Conservation (phyloP, 805 yeast species). For the Ogataea chonburiensis region DNA sequence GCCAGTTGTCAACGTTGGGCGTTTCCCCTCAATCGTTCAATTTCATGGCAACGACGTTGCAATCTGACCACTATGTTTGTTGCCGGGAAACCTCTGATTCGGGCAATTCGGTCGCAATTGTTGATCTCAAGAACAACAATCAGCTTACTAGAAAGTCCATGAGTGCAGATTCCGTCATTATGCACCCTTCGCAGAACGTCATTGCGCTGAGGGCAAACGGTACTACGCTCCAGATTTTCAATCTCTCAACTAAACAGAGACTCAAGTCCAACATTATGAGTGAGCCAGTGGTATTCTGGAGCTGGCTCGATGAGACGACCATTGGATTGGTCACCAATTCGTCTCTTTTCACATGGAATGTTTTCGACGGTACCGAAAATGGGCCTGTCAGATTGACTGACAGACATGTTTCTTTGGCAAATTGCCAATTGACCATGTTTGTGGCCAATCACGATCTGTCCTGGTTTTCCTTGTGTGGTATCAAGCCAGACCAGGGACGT, state of each 20-base stretch:
- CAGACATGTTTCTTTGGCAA: constrained; percentile 75
- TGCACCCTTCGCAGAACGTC: constrained; percentile 88
- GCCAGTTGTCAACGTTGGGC: constrained; percentile 83
- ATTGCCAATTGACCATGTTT: constrained; percentile 87
- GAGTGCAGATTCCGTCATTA: constrained; percentile 96
- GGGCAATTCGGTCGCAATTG: constrained; percentile 90
- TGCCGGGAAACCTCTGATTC: constrained; percentile 61
- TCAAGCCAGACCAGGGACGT: constrained; percentile 89
- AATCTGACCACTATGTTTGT: constrained; percentile 88
- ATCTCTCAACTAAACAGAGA: constrained; percentile 82
- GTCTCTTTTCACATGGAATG: constrained; percentile 75
- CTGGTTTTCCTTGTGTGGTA: constrained; percentile 96
- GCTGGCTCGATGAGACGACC: constrained; percentile 73
- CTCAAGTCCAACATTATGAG: constrained; percentile 81
- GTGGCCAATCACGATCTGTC: constrained; percentile 74
- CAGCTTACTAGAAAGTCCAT: constrained; percentile 84
- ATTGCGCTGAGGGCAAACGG: constrained; percentile 95
- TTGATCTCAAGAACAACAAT: constrained; percentile 78
- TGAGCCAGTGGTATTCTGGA: constrained; percentile 94
- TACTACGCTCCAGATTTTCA: constrained; percentile 91
- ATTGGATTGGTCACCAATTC: constrained; percentile 84
- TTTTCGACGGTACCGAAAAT: constrained; percentile 74
- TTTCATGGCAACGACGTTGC: constrained; percentile 91
- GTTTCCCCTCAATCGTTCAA: constrained; percentile 82
- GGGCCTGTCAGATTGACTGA: constrained; percentile 83